Evolutionary conservation across 1,284 basidiomycete species (phyloP).

Genomic region (Abortiporus biennis): DNA sequence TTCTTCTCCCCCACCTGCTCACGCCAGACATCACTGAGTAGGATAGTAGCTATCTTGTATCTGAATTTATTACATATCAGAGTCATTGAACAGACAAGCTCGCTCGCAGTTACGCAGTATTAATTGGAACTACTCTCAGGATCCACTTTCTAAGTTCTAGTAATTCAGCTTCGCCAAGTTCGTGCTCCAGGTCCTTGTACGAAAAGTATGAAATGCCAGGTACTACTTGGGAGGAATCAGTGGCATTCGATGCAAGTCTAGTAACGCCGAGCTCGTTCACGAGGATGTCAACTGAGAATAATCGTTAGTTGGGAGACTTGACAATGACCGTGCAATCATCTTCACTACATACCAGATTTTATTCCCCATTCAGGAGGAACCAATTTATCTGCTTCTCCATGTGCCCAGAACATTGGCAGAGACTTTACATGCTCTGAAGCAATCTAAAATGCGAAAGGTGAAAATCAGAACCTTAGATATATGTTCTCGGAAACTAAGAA

Average conservation of each 20-base stretch:
- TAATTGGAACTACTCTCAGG: constrained; percentile 2
- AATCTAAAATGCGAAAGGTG: too few relatives aligned
- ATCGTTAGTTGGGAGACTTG: too few relatives aligned
- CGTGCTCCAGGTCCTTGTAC: constrained; percentile 59
- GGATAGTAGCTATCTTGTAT: too few relatives aligned
- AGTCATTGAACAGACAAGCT: too few relatives aligned
- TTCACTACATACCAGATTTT: not conserved
- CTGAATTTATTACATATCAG: too few relatives aligned
- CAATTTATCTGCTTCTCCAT: not conserved
- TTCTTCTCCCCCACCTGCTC: too few relatives aligned
- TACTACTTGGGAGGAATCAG: constrained; percentile 9
- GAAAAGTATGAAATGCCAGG: constrained; percentile 37
- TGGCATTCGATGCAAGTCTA: too few relatives aligned
- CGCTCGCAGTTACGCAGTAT: too few relatives aligned
- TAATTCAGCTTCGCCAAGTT: constrained; percentile 54
- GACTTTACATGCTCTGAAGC: not conserved
- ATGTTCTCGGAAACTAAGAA: not conserved
- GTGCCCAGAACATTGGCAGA: not conserved
- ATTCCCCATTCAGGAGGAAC: not conserved
- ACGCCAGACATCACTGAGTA: too few relatives aligned
- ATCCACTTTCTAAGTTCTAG: constrained; percentile 59
- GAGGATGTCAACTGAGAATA: not conserved
- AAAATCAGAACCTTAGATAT: constrained; percentile 24
- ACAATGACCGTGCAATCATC: too few relatives aligned
- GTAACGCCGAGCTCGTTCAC: not conserved